These are phyloP conservation scores for Rhizopus stolonifer DNA, from an alignment of 371 early-diverging fungal species.

Conservation along the genomic window DNA sequence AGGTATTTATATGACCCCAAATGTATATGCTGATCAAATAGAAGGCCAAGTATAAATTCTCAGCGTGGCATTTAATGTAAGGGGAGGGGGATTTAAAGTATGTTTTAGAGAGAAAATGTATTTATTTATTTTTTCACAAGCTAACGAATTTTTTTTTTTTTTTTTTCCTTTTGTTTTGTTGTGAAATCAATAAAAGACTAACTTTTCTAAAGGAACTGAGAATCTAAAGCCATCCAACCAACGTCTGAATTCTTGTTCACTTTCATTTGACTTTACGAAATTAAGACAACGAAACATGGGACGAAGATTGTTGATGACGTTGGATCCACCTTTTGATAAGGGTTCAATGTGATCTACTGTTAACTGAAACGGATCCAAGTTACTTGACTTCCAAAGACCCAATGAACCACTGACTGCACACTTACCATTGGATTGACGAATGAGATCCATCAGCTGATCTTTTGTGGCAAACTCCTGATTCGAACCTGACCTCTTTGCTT, in stretches of 20 bases:
- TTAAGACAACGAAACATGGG: neutral
- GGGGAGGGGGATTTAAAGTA: neutral
- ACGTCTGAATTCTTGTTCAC: neutral
- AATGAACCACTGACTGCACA: slow-evolving; percentile 3
- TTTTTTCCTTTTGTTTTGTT: too few species aligned
- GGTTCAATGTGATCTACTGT: slow-evolving; percentile 13
- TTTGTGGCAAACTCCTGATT: neutral
- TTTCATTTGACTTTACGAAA: slow-evolving; percentile 4
- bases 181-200: neutral
- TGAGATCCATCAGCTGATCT: neutral
- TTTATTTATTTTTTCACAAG: neutral
- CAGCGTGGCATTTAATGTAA: neutral
- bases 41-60: too few species aligned
- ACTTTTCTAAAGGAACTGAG: neutral
- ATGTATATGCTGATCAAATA: too few species aligned
- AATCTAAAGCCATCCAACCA: slow-evolving; percentile 5
- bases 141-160: too few species aligned
- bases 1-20: too few species aligned
- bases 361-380: neutral
- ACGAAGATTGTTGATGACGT: slow-evolving; percentile 2
- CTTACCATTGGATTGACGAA: neutral
- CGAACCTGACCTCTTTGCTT: neutral
- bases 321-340: neutral
- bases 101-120: neutral
- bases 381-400: neutral